Evolutionary conservation across 768 basidiomycete genomes (phyloP), one percentile per base, ranked within the genome.

Genomic region (Chalciporus sphaerocephalus): DNA sequence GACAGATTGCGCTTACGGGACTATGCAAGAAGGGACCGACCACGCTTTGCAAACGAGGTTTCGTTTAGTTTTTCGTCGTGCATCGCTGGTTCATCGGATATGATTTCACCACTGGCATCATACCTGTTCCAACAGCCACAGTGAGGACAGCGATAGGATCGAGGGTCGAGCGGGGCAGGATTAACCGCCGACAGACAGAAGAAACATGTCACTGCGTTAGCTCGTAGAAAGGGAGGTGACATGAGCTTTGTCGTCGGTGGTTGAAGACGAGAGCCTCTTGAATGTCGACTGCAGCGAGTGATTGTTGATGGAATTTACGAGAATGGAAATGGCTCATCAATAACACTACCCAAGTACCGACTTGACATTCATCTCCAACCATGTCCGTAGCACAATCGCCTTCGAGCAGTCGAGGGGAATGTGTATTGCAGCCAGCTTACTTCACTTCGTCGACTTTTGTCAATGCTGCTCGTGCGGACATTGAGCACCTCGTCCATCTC

Each of bases 1-100:
- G 9, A 13, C 20, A 21, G 9, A 20, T 13, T 37, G 17, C 0
- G 33, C 20, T n/a, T 30, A 4, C 6, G 9, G 10, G 13, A 12
- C 9, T 12, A 13, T 6, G 20, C 4, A 12, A 16, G 18, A 13
- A 8, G 33, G 11, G 17, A 65, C 75, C 34, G 52, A 86, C 89
- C 87, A 62, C 88, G 75, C 60, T 75, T 82, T 0, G 82, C 74
- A 60, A 92, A 93, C 3, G 85, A 84, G 16, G 57, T 63, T 2
- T 69, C 60, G 59, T 92, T 95, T 51, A 94, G 55, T 2, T 73
- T 64, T 58, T 91, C 81, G 52, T 90, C 81, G 58, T 89, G 81
- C 89, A 92, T 92, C 1, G 91, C 89, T 15, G 91, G 87, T 44
- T 92, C 85, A 57, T 92, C 85, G 1, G 89, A 89, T 28, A 85